phyloP scores from a whole-genome alignment of 2,329 filamentous ascomycete species.

The Teratosphaeria nubilosa region DNA sequence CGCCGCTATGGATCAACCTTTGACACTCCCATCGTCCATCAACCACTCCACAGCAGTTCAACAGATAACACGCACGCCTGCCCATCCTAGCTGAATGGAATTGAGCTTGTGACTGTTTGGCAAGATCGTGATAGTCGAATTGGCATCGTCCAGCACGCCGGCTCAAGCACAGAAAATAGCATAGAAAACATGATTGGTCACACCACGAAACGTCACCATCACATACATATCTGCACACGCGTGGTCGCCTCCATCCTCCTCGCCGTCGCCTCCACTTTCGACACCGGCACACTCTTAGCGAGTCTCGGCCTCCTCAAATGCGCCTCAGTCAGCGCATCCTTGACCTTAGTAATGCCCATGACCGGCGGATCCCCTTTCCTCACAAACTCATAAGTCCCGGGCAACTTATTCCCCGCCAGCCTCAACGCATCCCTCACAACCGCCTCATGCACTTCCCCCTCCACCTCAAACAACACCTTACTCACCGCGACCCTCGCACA shows the following conservation, averaged over 20 bases:
- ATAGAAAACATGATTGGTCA: too few species aligned
- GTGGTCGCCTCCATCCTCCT: constrained; percentile 18
- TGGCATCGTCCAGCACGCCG: too few species aligned
- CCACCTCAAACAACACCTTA: constrained; percentile 85
- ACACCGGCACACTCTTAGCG: constrained; percentile 12
- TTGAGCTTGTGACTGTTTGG: too few species aligned
- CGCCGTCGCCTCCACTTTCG: constrained; percentile 18
- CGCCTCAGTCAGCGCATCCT: constrained; percentile 62
- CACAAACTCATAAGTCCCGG: constrained; percentile 85
- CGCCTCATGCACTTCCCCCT: constrained; percentile 87
- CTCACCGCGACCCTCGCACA: constrained; percentile 80
- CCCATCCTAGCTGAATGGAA: too few species aligned
- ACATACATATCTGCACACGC: constrained; percentile 1
- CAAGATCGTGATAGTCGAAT: too few species aligned
- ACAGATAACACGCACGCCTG: too few species aligned
- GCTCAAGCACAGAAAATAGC: too few species aligned
- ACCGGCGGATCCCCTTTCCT: constrained; percentile 82
- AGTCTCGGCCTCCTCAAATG: constrained; percentile 63
- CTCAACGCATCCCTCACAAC: constrained; percentile 88
- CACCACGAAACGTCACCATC: too few species aligned
- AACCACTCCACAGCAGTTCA: too few species aligned
- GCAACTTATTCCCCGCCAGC: constrained; percentile 87
- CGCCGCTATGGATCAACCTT: too few species aligned
- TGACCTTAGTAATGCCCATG: constrained; percentile 85
- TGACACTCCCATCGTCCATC: too few species aligned